Conservation (phyloP, 257 asterid species). For the Voacanga thouarsii region DNA sequence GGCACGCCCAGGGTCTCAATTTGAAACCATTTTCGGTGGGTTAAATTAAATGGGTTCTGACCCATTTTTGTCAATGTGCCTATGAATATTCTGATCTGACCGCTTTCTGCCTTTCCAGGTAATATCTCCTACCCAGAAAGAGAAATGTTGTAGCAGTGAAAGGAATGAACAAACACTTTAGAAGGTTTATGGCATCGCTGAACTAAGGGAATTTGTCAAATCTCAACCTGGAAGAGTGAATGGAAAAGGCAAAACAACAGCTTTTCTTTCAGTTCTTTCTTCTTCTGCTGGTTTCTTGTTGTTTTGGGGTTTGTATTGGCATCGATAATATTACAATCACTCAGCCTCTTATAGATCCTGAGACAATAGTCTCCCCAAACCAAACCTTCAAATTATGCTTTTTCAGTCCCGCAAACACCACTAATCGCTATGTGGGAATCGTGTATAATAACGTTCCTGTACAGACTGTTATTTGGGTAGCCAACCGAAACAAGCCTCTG, state of each 20-base stretch:
- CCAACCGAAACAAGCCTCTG: slow-evolving; percentile 48
- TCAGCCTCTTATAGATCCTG: slow-evolving; percentile 20
- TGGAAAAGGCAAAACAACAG: not conserved
- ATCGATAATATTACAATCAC: slow-evolving; percentile 10
- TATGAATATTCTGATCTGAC: no score
- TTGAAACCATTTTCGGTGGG: no score
- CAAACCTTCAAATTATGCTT: slow-evolving; percentile 28
- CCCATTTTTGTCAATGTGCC: no score
- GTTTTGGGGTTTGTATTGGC: not conserved
- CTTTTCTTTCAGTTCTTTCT: not conserved
- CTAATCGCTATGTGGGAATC: slow-evolving; percentile 31
- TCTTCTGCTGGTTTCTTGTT: not conserved
- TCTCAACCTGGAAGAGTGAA: not conserved
- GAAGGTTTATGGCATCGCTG: no score
- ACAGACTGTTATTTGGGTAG: slow-evolving; percentile 44
- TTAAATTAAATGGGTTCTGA: no score
- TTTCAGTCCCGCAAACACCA: slow-evolving; percentile 24
- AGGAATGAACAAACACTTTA: no score
- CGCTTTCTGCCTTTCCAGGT: no score
- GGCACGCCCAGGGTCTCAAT: no score
- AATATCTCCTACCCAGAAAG: no score
- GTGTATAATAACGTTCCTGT: slow-evolving; percentile 25
- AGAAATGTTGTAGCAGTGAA: no score
- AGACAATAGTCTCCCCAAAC: slow-evolving; percentile 19
- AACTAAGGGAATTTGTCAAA: no score